Evolutionary conservation across 2,329 filamentous ascomycete genomes (phyloP).

Genomic region (Calonectria crousiana): DNA sequence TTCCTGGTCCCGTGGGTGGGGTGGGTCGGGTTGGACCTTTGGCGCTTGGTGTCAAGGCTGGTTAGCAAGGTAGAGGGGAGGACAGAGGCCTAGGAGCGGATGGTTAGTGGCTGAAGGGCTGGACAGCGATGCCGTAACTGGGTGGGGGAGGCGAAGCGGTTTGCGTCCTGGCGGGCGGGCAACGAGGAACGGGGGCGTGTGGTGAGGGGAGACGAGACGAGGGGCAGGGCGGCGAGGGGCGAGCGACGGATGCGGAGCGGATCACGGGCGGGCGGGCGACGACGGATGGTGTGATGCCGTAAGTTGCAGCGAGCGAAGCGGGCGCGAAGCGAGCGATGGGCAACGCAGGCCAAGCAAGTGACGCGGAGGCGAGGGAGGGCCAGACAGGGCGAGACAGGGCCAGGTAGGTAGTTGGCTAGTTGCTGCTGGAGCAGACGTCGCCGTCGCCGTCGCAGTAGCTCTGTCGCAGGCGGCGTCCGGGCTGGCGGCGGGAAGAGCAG

Average conservation of each 20-base stretch:
- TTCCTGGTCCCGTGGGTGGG: slow-evolving; percentile 41
- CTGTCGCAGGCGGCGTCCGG: slow-evolving; percentile 9
- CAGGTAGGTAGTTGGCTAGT: neutral
- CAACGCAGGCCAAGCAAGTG: neutral
- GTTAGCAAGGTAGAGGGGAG: slow-evolving; percentile 19
- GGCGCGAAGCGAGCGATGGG: neutral
- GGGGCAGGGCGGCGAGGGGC: slow-evolving; percentile 17
- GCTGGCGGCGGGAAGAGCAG: slow-evolving; percentile 8
- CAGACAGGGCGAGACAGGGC: neutral
- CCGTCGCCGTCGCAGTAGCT: slow-evolving; percentile 13
- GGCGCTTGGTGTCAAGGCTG: slow-evolving; percentile 37
- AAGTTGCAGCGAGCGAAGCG: slow-evolving; percentile 14
- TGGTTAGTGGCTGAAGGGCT: slow-evolving; percentile 46
- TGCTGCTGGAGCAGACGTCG: slow-evolving; percentile 7
- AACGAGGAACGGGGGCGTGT: slow-evolving; percentile 15
- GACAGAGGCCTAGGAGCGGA: slow-evolving; percentile 29
- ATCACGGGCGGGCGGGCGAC: slow-evolving; percentile 20
- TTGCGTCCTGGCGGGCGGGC: slow-evolving; percentile 37
- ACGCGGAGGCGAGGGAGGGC: neutral
- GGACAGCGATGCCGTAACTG: slow-evolving; percentile 45
- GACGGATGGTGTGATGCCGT: slow-evolving; percentile 28
- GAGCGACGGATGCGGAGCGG: slow-evolving; percentile 26
- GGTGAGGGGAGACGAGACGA: slow-evolving; percentile 18
- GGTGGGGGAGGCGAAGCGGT: slow-evolving; percentile 43
- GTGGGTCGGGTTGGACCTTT: slow-evolving; percentile 42